Conservation (phyloP, 2,329 filamentous ascomycete species). For the Stagonosporopsis chrysanthemi region DNA sequence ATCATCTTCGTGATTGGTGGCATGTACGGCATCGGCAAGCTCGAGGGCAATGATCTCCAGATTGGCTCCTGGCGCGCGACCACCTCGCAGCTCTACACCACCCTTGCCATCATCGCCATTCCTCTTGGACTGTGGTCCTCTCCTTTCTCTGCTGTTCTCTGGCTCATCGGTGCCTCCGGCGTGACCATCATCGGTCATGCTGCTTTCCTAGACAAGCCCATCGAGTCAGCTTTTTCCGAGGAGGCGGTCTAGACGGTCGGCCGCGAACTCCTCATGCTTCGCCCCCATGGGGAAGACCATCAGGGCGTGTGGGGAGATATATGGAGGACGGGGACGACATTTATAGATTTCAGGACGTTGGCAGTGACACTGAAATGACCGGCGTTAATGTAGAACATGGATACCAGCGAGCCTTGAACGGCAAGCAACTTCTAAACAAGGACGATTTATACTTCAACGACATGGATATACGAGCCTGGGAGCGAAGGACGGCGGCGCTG, state of each 20-base stretch:
- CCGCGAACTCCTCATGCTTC: conserved; percentile 93
- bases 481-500: conserved; percentile 52
- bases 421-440: conserved; percentile 43
- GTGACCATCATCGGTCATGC: conserved; percentile 96
- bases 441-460: conserved; percentile 60
- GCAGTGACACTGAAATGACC: conserved; percentile 58
- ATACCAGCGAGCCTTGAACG: conserved; percentile 39
- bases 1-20: conserved; percentile 86
- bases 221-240: conserved; percentile 99
- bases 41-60: conserved; percentile 87
- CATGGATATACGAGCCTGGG: conserved; percentile 54
- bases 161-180: conserved; percentile 94
- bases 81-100: conserved; percentile 92
- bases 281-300: conserved; percentile 99
- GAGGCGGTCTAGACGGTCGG: conserved; percentile 99
- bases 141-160: conserved; percentile 84
- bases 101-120: conserved; percentile 80
- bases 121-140: conserved; percentile 86
- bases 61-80: conserved; percentile 83
- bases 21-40: conserved; percentile 89
- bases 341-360: conserved; percentile 72
- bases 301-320: conserved; percentile 71
- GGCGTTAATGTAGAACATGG: conserved; percentile 54
- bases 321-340: conserved; percentile 54
- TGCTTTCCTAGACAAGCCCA: conserved; percentile 95